Conservation (phyloP, 2,329 filamentous ascomycete genomes). For the Pleoardoris graminearum region DNA sequence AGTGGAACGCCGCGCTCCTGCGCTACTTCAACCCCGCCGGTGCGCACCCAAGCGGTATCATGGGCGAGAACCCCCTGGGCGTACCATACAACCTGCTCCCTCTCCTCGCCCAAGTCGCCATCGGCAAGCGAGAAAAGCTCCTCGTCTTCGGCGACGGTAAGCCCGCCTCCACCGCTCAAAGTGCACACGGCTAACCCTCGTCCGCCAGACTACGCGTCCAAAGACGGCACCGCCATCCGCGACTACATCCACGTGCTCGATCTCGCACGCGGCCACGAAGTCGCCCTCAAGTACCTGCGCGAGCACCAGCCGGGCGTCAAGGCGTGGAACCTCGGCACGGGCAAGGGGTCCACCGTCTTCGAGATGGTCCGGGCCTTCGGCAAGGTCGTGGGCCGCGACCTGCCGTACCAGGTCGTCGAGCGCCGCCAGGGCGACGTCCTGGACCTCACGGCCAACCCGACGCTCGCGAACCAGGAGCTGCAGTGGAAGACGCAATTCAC, state of each 20-base stretch:
- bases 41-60: slow-evolving; percentile 90
- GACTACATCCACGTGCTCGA: slow-evolving; percentile 98
- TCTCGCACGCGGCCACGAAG: slow-evolving; percentile 80
- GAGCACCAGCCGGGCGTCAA: slow-evolving; percentile 83
- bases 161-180: background rate
- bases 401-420: slow-evolving; percentile 83
- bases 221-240: slow-evolving; percentile 89
- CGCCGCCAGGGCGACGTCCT: slow-evolving; percentile 88
- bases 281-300: slow-evolving; percentile 87
- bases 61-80: slow-evolving; percentile 97
- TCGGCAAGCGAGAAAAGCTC: slow-evolving; percentile 91
- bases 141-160: slow-evolving; percentile 90
- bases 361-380: slow-evolving; percentile 97
- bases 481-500: slow-evolving; percentile 89
- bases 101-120: slow-evolving; percentile 91
- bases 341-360: slow-evolving; percentile 91
- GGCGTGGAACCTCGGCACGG: slow-evolving; percentile 96
- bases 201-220: slow-evolving; percentile 77
- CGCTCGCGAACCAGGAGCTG: slow-evolving; percentile 83
- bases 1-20: slow-evolving; percentile 91
- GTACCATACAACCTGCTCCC: slow-evolving; percentile 95
- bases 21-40: slow-evolving; percentile 98
- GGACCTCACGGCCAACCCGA: slow-evolving; percentile 90
- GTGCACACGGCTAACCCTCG: slow-evolving; percentile 25
- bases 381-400: slow-evolving; percentile 78